These are phyloP conservation scores for Curvularia lunata DNA, from an alignment of 2,329 filamentous ascomycete genomes.

Conservation along the genomic window DNA sequence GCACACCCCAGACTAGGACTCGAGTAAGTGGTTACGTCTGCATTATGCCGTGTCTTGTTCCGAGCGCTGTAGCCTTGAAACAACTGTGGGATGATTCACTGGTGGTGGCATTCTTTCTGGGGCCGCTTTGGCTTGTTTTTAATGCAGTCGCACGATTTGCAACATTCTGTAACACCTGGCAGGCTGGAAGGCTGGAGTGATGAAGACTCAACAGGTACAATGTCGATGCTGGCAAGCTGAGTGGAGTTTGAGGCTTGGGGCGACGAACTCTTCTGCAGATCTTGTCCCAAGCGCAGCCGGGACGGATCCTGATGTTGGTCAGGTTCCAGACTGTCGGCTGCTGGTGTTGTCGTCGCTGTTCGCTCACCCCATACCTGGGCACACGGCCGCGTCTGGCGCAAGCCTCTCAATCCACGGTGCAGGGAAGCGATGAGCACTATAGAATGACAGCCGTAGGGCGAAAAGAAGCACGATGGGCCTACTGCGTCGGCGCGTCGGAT, in stretches of 20 bases:
- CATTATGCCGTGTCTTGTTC: constrained; percentile 28
- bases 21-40: constrained; percentile 24
- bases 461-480: constrained; percentile 32
- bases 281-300: constrained; percentile 8
- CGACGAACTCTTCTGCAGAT: constrained; percentile 17
- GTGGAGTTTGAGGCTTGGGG: constrained; percentile 4
- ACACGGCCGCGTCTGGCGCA: constrained; percentile 33
- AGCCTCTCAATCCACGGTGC: constrained; percentile 29
- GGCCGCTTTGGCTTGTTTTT: constrained; percentile 31
- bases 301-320: constrained; percentile 14
- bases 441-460: constrained; percentile 43
- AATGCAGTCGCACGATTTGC: constrained; percentile 35
- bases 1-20: constrained; percentile 21
- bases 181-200: constrained; percentile 19
- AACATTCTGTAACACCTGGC: constrained; percentile 25
- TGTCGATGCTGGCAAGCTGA: constrained; percentile 5
- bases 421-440: constrained; percentile 32
- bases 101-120: constrained; percentile 16
- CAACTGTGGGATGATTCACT: constrained; percentile 31
- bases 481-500: constrained; percentile 16
- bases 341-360: constrained; percentile 23
- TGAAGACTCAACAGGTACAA: constrained; percentile 7
- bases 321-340: constrained; percentile 22
- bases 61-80: constrained; percentile 36
- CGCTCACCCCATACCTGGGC: constrained; percentile 25